phyloP scores from a whole-genome alignment of 495 filamentous ascomycete species.

The Staphylotrichum longicolle region DNA sequence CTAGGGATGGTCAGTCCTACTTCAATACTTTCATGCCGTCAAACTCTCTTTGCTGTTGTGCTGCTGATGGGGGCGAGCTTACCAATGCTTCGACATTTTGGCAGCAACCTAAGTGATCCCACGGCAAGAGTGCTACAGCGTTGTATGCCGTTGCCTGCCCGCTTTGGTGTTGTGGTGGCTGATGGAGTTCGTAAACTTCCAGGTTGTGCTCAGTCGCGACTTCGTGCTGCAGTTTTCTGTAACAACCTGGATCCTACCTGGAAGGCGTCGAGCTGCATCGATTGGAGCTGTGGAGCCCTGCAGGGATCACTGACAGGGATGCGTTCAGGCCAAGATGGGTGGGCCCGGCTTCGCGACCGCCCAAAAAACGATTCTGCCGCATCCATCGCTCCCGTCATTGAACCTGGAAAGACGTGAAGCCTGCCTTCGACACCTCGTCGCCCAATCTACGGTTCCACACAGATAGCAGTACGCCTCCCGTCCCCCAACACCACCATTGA shows the following conservation, averaged over 20 bases:
- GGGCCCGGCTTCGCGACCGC: neutral
- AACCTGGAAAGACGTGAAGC: conserved; percentile 2
- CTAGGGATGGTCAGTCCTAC: conserved; percentile 41
- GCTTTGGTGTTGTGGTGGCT: neutral
- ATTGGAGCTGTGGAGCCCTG: neutral
- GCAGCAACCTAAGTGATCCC: neutral
- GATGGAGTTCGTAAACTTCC: neutral
- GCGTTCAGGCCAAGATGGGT: conserved; percentile 10
- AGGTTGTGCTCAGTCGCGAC: too few relatives aligned
- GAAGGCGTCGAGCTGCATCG: too few relatives aligned
- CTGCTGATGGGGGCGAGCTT: conserved; percentile 26
- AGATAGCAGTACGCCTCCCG: neutral
- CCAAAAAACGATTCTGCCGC: conserved; percentile 27
- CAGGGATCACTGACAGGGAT: conserved; percentile 3
- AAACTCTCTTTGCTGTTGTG: too few relatives aligned
- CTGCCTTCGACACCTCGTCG: neutral
- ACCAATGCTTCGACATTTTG: conserved; percentile 66
- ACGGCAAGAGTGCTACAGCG: neutral
- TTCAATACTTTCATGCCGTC: too few relatives aligned
- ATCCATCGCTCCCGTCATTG: neutral
- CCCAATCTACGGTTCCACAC: conserved; percentile 4
- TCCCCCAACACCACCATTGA: neutral
- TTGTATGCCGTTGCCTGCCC: neutral
- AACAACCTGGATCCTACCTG: too few relatives aligned
- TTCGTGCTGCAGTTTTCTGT: too few relatives aligned